Base-by-base conservation (phyloP, 352 stramenopile species). In the Aphanomyces euteiches region DNA sequence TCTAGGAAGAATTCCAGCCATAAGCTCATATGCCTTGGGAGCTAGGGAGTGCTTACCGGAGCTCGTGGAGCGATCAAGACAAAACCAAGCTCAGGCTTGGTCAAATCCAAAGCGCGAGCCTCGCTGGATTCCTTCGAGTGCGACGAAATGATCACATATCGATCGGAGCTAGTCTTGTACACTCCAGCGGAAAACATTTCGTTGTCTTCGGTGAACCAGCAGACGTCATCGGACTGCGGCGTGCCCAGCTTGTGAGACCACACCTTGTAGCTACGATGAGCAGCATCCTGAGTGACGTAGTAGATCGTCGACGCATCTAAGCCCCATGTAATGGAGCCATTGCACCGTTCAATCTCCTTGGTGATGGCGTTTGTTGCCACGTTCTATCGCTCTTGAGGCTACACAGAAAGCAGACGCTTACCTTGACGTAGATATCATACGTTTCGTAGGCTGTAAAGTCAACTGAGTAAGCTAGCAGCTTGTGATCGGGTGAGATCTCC, bases 161-260 rank as follows among this genome's bases (percentile, higher is more conserved):
- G 92, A 37, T 84, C 85, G 70, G 94, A 97, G 65, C 90, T 84
- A 36, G 90, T 90, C 79, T 98, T 99, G 56, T 78, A 75, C 68
- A 98, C 93, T 69, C 86, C 88, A n/a, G 96, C 77, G 75, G 84
- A 97, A 77, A 92, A 99, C 17, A 97, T 78, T 72, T 97, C 89
- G 82, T 99, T 95, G n/a, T 85, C 74, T 78, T 99, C 96, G 60
- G 92, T 93, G 78, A 97, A 98, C 0, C 99, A 73, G 56, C 98
- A 80, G 70, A 96, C 79, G 77, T 98, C 91, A 17, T 75, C 69
- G 6, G 76, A 67, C 65, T 78, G 73, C 66, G 58, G 79, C 10
- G 77, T 84, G 67, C 92, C 90, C 43, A 99, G 75, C 37, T 81
- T 78, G 76, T 98, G 88, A 61, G 87, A 80, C 84, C 93, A 99